Evolutionary conservation across 371 early-diverging fungal species (phyloP), one percentile per base, ranked within the genome.

Genomic region (Rhizoclosmatium hyalinum): DNA sequence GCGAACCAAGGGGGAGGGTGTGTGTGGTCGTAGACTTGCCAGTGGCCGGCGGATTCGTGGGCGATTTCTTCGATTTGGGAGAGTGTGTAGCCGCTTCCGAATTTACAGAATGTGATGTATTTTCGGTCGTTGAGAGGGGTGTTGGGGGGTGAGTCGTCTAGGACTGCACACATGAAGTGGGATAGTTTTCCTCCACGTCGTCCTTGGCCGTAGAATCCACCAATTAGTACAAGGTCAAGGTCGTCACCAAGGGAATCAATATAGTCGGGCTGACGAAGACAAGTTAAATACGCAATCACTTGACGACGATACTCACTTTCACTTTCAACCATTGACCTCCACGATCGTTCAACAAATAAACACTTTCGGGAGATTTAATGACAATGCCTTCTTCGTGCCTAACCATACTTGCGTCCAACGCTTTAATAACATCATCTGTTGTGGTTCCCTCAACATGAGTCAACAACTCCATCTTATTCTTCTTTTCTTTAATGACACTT

Each of bases 181-280:
- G 90, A 83, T 3, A 93, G 77, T 32, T 78, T 82, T 4, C 91
- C 88, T 17, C 90, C 86, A 12, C 91, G 83, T 21, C 83, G 70
- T 14, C 94, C 93, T 19, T 85, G 73, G 3, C 94, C 94, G 64
- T 63, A 82, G 60, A 73, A 78, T 24, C 77, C 90, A 72, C 92
- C 94, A 56, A 94, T 87, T 0, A 94, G 75, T 6, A 94, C 70
- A 12, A 94, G 78, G 80, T 94, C 94, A 53, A 92, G 79, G 64
- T 89, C 90, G 42, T 94, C 92, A 12, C 83, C 83, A 6, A 92
- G 79, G 1, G 82, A 75, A 64, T 91, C 91, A 42, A 93, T 82
- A 70, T 92, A 93, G 39, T 91, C 92, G 0, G 94, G 91, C 72
- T 76, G 58, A n/a, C 41, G 61, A 12, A 50, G 50, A 12, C 0